Evolutionary conservation across 352 stramenopile genomes (phyloP), one percentile per base, ranked within the genome.

Genomic region (Blastocystis sp.): DNA sequence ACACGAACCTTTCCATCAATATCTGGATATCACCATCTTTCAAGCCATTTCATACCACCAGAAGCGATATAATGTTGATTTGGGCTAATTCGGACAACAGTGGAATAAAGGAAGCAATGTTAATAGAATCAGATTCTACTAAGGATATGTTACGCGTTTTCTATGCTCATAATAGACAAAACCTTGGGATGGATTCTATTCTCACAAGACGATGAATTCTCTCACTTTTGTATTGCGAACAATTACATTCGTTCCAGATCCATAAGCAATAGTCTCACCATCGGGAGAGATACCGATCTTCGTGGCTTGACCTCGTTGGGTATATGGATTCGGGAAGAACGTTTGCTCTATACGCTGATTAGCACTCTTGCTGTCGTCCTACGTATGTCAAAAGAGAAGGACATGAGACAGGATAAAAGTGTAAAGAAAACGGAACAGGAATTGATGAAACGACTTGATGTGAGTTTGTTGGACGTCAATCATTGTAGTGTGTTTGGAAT

Each of bases 1-100:
- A 87, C 77, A 39, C 77, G 77, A 32, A 87, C 21, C 77, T 87
- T 87, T 51, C 77, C 77, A 19, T 81, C 71, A 37, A 51, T 81
- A 61, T 81, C 71, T 81, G 65, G 39, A 51, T 14, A 51, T 29
- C 14, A 39, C 1, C 11, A 63, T 42, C n/a, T 42, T 19, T 2
- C 65, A 65, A 4, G 27, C 61, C 14, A 46, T 12, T 2, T 32
- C 29, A n/a, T 46, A 81, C 71, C 71, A 65, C 71, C 71, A 61
- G 71, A 81, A 27, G 46, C 71, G 21, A 78, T 32, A 54, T 78
- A 78, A 35, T 78, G 66, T 56, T 54, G 21, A 39, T 78, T 78
- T 5, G 37, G 37, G 58, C 43, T 78, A 51, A 78, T 56, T 14
- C 66, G 35, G 32, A 57, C 42, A 35, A 78, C 66, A 78, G 0